Base-by-base conservation (phyloP, 768 basidiomycete species). In the Amanita thiersii region DNA sequence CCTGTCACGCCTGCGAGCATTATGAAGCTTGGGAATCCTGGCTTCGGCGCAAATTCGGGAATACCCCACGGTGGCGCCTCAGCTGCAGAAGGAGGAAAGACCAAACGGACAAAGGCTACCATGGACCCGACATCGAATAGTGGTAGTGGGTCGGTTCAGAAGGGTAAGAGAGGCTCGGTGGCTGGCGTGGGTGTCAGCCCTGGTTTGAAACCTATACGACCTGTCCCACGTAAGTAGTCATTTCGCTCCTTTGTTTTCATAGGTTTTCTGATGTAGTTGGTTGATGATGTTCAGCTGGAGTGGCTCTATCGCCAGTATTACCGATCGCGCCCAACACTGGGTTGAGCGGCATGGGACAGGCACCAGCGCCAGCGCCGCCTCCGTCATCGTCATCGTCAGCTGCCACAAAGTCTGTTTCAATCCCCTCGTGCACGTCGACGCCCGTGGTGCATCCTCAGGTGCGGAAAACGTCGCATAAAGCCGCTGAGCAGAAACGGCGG, bases 401-500 rank as follows among this genome's bases (percentile, higher is more conserved):
- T 9, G 35, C 8, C 12, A n/a, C 10, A 1, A 28, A 38, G 30
- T 17, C 37, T 10, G 23, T 17, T 37, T 19, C 28, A 4, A 8
- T 25, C 11, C 5, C 42, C 2, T 14, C 34, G 15, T 14, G 31
- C 20, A 3, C 42, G 11, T 29, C n/a, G 26, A 28, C 25, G 26
- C 35, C 40, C 12, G 28, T 26, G 14, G 14, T 24, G 59, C 60
- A 30, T 24, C 62, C 61, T 20, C 70, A 69, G 25, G 60, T 73
- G 35, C 74, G 78, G 45, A 89, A 88, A 59, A 82, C 81, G 20
- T 87, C 87, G 5, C 88, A 99, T 63, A 98, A 97, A 62, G 87
- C 82, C 9, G 96, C 96, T 4, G 96, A 99, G 61, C 96, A 99
- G 59, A 92, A 93, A 57, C 84, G 96, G 33, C 81, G 96, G 6